phyloP scores from a whole-genome alignment of 306 rosid species.

The Styphnolobium japonicum region DNA sequence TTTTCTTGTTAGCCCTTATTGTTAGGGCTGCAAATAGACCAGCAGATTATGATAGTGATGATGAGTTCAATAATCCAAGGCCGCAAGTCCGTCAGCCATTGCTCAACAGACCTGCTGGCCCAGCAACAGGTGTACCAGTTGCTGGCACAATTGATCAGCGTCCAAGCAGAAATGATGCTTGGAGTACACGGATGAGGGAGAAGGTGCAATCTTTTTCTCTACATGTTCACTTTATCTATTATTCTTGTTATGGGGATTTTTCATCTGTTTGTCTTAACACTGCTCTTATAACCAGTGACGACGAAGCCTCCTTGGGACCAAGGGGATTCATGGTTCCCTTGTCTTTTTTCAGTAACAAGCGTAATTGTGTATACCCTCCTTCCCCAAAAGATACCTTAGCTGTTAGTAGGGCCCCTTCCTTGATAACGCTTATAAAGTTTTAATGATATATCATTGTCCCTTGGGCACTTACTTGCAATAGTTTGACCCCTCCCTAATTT shows the following conservation, averaged over 20 bases:
- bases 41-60: constrained; percentile 87
- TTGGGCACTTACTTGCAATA: background rate
- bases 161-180: constrained; percentile 85
- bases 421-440: background rate
- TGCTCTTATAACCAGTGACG: background rate
- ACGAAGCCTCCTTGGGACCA: background rate
- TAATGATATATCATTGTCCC: background rate
- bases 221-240: background rate
- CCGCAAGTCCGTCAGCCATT: constrained; percentile 82
- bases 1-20: constrained; percentile 79
- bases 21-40: constrained; percentile 85
- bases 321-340: background rate
- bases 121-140: constrained; percentile 79
- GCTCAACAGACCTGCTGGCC: constrained; percentile 65
- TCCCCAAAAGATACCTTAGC: background rate
- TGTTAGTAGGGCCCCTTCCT: background rate
- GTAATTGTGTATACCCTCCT: background rate
- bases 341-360: background rate
- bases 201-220: constrained; percentile 55
- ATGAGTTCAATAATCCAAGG: constrained; percentile 72
- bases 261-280: constrained; percentile 7
- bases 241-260: constrained; percentile 5
- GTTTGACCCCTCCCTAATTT: background rate
- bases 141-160: constrained; percentile 72
- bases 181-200: constrained; percentile 99